Conservation (phyloP, 176 grass and related monocot genomes). For the Aegilops umbellulata region DNA sequence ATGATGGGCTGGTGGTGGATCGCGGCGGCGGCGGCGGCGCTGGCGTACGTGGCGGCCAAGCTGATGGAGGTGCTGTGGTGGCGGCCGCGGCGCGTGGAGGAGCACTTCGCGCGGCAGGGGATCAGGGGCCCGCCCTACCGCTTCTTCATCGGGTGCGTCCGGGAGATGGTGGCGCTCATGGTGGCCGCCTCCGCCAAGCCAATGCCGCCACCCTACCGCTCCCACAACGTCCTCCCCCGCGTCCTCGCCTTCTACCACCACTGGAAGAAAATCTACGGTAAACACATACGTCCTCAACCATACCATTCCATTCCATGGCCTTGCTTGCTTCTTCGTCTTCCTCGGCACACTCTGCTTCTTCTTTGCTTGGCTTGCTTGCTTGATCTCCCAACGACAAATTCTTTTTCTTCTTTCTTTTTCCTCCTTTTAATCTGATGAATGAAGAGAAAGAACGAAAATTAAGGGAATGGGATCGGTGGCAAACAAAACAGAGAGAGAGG, state of each 20-base stretch:
- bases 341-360: not conserved
- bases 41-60: slow-evolving; percentile 46
- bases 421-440: not conserved
- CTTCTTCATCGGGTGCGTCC: slow-evolving; percentile 86
- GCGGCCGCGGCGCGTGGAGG: slow-evolving; percentile 84
- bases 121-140: slow-evolving; percentile 88
- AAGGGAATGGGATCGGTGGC: not conserved
- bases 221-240: slow-evolving; percentile 86
- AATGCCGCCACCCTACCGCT: slow-evolving; percentile 69
- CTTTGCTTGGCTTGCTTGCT: not conserved
- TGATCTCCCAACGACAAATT: not conserved
- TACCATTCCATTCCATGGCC: not conserved
- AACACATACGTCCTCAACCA: not conserved
- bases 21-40: not conserved
- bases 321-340: not conserved
- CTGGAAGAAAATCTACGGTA: slow-evolving; percentile 99
- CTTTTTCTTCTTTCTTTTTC: not conserved
- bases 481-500: too few species aligned
- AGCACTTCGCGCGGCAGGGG: slow-evolving; percentile 80
- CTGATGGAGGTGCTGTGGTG: slow-evolving; percentile 87
- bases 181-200: slow-evolving; percentile 85
- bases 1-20: slow-evolving; percentile 45
- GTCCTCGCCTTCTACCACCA: slow-evolving; percentile 97
- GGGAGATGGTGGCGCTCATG: slow-evolving; percentile 89
- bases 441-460: not conserved